A percentile compares a stretch with the other conserved stretches of the same genome.
Conservation (phyloP, 306 rosid genomes). For the Casuarina equisetifolia region DNA sequence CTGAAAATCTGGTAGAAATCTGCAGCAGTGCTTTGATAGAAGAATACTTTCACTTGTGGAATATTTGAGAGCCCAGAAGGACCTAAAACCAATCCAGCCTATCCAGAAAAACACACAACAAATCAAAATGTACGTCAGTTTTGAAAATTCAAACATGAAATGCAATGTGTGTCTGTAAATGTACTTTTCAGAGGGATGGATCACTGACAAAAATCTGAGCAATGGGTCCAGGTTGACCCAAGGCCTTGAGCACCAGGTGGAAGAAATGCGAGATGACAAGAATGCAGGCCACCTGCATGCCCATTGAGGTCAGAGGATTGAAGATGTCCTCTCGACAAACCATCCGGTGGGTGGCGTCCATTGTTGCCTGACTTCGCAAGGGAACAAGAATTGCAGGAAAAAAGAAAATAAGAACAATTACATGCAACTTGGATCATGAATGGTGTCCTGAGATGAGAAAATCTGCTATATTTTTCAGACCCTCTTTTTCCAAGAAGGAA, state of each 20-base stretch:
- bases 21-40: constrained; percentile 61
- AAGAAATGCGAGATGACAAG: constrained; percentile 91
- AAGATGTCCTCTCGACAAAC: constrained; percentile 59
- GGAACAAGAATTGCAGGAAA: constrained; percentile 4
- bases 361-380: constrained; percentile 19
- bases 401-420: neutral
- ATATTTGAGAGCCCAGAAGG: constrained; percentile 72
- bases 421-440: neutral
- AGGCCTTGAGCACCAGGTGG: constrained; percentile 64
- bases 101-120: constrained; percentile 20
- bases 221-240: constrained; percentile 91
- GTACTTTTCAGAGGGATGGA: neutral
- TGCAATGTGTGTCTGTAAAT: neutral
- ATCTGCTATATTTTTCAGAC: constrained; percentile 32
- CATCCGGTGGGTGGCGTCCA: constrained; percentile 76
- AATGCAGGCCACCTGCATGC: constrained; percentile 78
- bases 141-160: neutral
- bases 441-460: neutral
- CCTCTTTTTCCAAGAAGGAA: constrained; percentile 29
- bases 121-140: neutral
- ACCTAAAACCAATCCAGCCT: constrained; percentile 88
- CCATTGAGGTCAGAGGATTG: constrained; percentile 86
- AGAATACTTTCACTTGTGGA: constrained; percentile 28
- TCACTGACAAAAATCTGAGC: constrained; percentile 69
- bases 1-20: constrained; percentile 86